phyloP scores from a whole-genome alignment of 768 basidiomycete genomes.

The Neoboletus brunneissimus region DNA sequence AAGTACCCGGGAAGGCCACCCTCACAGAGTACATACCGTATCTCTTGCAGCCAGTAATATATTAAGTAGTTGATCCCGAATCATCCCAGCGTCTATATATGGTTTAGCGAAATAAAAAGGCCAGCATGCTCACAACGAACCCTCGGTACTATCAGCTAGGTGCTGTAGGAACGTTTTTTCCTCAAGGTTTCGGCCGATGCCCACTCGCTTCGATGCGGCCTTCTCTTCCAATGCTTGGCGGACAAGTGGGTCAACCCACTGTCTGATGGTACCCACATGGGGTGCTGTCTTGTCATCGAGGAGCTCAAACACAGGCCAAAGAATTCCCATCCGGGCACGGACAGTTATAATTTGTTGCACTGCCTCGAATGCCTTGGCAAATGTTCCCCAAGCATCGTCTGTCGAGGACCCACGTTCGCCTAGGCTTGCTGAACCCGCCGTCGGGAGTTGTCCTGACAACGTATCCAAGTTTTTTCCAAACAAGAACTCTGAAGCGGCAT shows the following conservation, averaged over 20 bases:
- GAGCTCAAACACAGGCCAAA: conserved; percentile 45
- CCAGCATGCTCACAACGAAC: conserved; percentile 33
- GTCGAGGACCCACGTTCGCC: conserved; percentile 62
- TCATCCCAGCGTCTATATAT: conserved; percentile 53
- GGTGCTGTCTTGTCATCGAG: conserved; percentile 36
- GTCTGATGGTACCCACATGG: conserved; percentile 35
- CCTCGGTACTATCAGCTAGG: conserved; percentile 61
- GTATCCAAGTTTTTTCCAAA: conserved; percentile 67
- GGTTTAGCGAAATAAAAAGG: conserved; percentile 3
- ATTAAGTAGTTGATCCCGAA: conserved; percentile 76
- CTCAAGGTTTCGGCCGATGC: conserved; percentile 37
- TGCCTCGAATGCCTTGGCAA: conserved; percentile 43
- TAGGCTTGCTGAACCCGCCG: conserved; percentile 42
- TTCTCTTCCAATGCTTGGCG: conserved; percentile 49
- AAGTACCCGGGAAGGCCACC: neutral
- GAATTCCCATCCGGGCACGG: conserved; percentile 36
- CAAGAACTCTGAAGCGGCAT: conserved; percentile 70
- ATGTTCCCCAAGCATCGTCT: conserved; percentile 58
- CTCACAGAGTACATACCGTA: conserved; percentile 47
- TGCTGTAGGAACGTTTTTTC: conserved; percentile 68
- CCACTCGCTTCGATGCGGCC: conserved; percentile 35
- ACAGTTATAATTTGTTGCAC: conserved; percentile 36
- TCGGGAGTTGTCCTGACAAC: conserved; percentile 51
- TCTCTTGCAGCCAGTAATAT: conserved; percentile 77
- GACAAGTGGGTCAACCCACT: conserved; percentile 63